Evolutionary conservation across 768 basidiomycete genomes (phyloP), one percentile per base, ranked within the genome.

Genomic region (Asterophora parasitica): DNA sequence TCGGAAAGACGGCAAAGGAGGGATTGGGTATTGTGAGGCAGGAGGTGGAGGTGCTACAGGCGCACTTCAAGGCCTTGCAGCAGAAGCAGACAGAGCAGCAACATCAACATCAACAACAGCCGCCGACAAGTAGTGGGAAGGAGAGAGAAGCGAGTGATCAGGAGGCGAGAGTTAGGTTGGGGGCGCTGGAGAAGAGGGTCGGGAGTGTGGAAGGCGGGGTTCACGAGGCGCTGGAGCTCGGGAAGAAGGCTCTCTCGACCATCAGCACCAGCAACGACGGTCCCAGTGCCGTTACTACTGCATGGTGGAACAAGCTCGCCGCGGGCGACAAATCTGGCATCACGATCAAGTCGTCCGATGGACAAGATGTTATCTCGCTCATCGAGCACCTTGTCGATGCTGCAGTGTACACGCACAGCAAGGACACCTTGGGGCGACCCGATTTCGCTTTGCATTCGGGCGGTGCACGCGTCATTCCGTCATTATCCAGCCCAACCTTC

Each of bases 401-500:
- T 11, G 85, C 89, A 0, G 78, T 95, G 4, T 71, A 79, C 11
- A 75, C 70, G 15, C 78, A 79, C 49, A 69, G 68, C 32, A 91
- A 89, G 63, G 95, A 97, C 61, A 73, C 68, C n/a, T 64, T 96
- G 32, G 89, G 82, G 1, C 82, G 81, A 34, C 72, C 88, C 0
- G 95, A 99, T 65, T 94, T 80, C 59, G 95, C 96, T 0, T 69
- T 92, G 4, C 83, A 84, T 62, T 87, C 90, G 11, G 81, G 79
- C 5, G 95, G 95, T 2, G 95, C 81, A 2, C 72, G 79, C 0
- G 72, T 92, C 52, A 83, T 96, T 37, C 92, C 92, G 0, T 76
- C 78, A 2, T 78, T 95, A 50, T 97, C 95, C 0, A 85, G 85
- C 34, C 72, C 76, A n/a, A 88, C 91, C 5, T 78, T 84, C 48